These are phyloP conservation scores for Erodium moschatum DNA, from an alignment of 441 rosid species.

Conservation along the genomic window DNA sequence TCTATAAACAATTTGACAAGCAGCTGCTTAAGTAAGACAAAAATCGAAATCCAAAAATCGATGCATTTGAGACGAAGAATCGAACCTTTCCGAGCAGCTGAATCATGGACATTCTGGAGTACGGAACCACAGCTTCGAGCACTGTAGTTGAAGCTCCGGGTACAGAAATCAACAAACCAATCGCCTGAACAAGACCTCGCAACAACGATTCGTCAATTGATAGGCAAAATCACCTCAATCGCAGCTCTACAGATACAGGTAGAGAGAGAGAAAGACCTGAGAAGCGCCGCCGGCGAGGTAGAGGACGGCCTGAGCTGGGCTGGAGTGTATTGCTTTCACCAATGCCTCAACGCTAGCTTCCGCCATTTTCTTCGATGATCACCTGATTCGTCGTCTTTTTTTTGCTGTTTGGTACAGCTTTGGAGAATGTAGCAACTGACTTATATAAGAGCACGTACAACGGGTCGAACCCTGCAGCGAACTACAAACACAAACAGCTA, in stretches of 20 bases:
- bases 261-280: conserved; percentile 37
- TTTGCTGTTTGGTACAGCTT: too few species aligned
- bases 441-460: too few species aligned
- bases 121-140: conserved; percentile 72
- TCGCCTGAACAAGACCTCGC: conserved; percentile 30
- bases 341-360: conserved; percentile 49
- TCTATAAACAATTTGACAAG: too few species aligned
- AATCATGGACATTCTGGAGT: conserved; percentile 49
- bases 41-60: too few species aligned
- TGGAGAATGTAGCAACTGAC: too few species aligned
- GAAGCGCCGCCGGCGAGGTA: conserved; percentile 90
- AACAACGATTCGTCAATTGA: conserved; percentile 9
- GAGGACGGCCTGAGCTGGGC: conserved; percentile 60
- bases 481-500: too few species aligned
- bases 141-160: conserved; percentile 87
- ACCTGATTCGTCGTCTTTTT: neutral
- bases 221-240: neutral
- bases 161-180: conserved; percentile 70
- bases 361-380: conserved; percentile 26
- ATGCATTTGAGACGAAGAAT: conserved; percentile 5
- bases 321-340: conserved; percentile 67
- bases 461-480: too few species aligned
- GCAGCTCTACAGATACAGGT: neutral
- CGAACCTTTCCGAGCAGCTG: conserved; percentile 68
- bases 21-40: too few species aligned